Evolutionary conservation across 805 yeast species (phyloP).

Genomic region (Diddensiella transvaalensis): DNA sequence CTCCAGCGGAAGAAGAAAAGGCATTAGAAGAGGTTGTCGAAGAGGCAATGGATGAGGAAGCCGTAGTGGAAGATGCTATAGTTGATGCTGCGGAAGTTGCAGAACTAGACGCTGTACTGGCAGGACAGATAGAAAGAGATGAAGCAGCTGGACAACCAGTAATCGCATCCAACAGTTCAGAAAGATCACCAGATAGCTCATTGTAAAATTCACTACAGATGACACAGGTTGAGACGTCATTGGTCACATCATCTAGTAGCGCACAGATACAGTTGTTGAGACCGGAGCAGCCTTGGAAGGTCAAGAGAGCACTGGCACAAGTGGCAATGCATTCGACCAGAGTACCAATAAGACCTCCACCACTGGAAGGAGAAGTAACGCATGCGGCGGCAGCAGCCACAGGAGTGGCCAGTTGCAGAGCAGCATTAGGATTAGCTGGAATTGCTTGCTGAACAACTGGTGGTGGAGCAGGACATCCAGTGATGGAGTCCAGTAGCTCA

Average conservation of each 20-base stretch:
- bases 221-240: conserved; percentile 9
- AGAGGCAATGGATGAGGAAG: not conserved
- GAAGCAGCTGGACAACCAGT: conserved; percentile 4
- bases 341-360: not conserved
- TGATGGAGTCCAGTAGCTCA: not conserved
- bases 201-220: conserved; percentile 3
- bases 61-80: not conserved
- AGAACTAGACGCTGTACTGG: not conserved
- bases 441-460: not conserved
- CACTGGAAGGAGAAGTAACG: not conserved
- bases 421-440: not conserved
- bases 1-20: not conserved
- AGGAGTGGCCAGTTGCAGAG: not conserved
- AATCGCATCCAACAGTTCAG: conserved; percentile 2
- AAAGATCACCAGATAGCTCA: not conserved
- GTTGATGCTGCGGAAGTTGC: not conserved
- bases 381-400: not conserved
- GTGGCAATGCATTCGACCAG: conserved; percentile 2
- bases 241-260: conserved; percentile 1
- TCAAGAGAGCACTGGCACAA: conserved; percentile 1
- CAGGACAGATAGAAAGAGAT: conserved; percentile 3
- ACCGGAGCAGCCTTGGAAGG: conserved; percentile 2
- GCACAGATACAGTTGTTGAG: conserved; percentile 5
- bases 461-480: conserved; percentile 2
- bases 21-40: not conserved